Percentiles rank a stretch among this genome's conserved stretches.
Conservation (phyloP, 768 basidiomycete genomes). For the Phanerochaete carnosa region DNA sequence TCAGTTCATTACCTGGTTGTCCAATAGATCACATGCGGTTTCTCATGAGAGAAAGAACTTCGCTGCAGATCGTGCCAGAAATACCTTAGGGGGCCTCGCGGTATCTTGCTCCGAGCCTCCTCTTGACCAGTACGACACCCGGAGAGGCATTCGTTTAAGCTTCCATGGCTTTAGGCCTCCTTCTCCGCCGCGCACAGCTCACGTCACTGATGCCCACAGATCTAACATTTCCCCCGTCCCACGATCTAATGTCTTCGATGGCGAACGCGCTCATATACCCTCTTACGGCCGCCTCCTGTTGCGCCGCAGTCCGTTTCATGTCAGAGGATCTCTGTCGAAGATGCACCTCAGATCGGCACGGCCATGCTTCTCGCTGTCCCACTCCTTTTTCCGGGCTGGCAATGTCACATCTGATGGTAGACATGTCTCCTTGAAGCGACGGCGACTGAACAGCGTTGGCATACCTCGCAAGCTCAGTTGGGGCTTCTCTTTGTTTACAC, state of each 20-base stretch:
- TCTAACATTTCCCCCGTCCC: background rate
- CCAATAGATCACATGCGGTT: background rate
- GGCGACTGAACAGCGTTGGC: background rate
- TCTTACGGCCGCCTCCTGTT: background rate
- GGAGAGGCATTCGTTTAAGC: too few species aligned
- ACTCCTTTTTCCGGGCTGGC: too few species aligned
- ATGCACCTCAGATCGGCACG: background rate
- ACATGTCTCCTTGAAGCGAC: background rate
- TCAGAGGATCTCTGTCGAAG: background rate
- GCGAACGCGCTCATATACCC: background rate
- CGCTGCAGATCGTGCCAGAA: too few species aligned
- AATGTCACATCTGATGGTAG: too few species aligned
- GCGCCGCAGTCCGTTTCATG: background rate
- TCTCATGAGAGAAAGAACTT: background rate
- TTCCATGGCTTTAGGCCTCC: too few species aligned
- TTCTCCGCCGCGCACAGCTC: too few species aligned
- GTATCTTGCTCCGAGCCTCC: too few species aligned
- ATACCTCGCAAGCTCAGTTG: background rate
- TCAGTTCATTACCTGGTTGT: background rate
- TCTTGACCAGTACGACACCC: too few species aligned
- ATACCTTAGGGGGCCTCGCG: too few species aligned
- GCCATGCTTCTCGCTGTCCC: background rate
- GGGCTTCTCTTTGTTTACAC: constrained; percentile 1
- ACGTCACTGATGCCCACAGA: too few species aligned
- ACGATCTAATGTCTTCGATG: background rate